Conservation (phyloP, 2,329 filamentous ascomycete genomes). For the Aureobasidium sp. region DNA sequence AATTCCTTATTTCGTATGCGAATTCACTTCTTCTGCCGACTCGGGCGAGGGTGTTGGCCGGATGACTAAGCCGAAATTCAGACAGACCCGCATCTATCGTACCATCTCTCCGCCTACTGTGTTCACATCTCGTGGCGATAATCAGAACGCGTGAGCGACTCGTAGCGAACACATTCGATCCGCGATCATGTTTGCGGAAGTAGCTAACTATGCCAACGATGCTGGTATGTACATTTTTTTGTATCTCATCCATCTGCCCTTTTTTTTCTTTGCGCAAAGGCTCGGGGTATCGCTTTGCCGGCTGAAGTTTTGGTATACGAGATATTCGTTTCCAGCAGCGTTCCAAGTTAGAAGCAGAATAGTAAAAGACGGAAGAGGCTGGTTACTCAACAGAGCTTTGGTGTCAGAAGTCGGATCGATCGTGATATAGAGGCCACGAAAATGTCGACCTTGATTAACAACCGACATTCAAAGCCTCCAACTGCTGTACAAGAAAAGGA, state of each 20-base stretch:
- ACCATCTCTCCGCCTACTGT: background rate
- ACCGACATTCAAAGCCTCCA: too few species aligned
- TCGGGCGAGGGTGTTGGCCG: background rate
- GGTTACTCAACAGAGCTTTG: too few species aligned
- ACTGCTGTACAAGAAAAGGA: background rate
- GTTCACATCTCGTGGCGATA: background rate
- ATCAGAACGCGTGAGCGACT: background rate
- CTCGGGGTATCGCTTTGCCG: background rate
- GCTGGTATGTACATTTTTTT: background rate
- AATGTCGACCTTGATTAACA: too few species aligned
- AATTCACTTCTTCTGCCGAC: too few species aligned
- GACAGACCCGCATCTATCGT: background rate
- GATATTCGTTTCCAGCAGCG: background rate
- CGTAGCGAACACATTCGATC: background rate
- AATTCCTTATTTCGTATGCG: too few species aligned
- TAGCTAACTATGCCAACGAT: slow-evolving; percentile 8
- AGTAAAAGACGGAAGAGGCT: background rate
- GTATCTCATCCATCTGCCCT: background rate
- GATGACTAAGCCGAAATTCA: background rate
- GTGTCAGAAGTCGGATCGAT: too few species aligned
- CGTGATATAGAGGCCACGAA: too few species aligned
- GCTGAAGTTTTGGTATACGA: background rate
- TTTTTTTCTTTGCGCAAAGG: background rate
- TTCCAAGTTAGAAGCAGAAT: too few species aligned
- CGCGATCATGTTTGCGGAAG: background rate